phyloP scores from a whole-genome alignment of 345 rosid genomes.

The Brassica rapa region DNA sequence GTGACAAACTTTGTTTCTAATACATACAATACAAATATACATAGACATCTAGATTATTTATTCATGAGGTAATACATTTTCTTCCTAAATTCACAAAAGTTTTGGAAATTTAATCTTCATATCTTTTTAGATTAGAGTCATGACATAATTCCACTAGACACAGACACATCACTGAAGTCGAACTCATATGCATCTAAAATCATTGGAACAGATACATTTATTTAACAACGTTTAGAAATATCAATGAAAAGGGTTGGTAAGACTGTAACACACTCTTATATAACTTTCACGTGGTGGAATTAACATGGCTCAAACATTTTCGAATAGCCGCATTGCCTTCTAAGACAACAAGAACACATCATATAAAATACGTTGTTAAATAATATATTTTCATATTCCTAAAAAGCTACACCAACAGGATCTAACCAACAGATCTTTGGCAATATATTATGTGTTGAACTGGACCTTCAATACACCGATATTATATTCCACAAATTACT shows the following conservation, averaged over 20 bases:
- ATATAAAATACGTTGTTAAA: not conserved
- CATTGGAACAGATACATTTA: not conserved
- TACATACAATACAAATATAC: not conserved
- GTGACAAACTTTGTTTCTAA: no score
- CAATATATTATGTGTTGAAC: constrained; percentile 23
- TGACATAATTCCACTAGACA: not conserved
- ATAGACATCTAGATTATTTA: not conserved
- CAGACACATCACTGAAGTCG: not conserved
- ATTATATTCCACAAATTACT: not conserved
- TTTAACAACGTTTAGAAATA: no score
- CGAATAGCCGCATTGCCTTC: constrained; percentile 36
- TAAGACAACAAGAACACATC: constrained; percentile 16
- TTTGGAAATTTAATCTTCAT: not conserved
- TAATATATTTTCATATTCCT: constrained; percentile 4
- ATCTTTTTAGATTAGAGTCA: not conserved
- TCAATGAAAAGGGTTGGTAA: no score
- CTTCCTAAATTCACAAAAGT: not conserved
- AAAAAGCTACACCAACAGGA: constrained; percentile 25
- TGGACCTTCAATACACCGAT: constrained; percentile 2
- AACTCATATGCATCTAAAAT: not conserved
- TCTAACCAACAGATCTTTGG: constrained; percentile 27
- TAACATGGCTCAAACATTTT: constrained; percentile 21
- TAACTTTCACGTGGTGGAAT: not conserved
- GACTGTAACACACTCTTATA: not conserved
- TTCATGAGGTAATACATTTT: not conserved